phyloP scores from a whole-genome alignment of 2,329 filamentous ascomycete species.

The Fusarium sp. region DNA sequence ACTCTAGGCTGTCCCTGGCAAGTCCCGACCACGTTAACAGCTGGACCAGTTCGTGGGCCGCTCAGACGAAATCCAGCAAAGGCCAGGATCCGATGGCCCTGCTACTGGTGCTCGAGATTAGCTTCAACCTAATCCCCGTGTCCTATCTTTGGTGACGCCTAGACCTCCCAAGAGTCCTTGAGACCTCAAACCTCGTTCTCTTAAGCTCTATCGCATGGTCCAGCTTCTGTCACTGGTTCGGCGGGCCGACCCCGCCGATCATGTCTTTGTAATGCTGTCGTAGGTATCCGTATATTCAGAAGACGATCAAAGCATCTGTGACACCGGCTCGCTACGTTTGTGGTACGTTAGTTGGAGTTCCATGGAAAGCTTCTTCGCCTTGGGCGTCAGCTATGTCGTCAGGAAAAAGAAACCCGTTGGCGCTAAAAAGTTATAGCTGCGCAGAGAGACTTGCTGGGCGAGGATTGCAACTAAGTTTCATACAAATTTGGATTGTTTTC shows the following conservation, averaged over 20 bases:
- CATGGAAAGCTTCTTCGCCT: background rate
- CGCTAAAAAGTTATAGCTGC: background rate
- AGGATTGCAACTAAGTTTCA: background rate
- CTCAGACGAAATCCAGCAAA: too few species aligned
- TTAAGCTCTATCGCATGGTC: constrained; percentile 8
- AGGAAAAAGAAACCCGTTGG: constrained; percentile 3
- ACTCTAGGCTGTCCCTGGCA: constrained; percentile 30
- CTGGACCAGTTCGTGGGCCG: constrained; percentile 16
- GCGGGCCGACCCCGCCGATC: background rate
- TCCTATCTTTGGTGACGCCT: background rate
- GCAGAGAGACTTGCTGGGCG: background rate
- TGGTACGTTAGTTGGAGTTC: background rate
- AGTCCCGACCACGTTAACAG: constrained; percentile 25
- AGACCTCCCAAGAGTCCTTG: constrained; percentile 6
- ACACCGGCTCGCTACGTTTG: background rate
- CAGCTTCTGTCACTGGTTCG: constrained; percentile 10
- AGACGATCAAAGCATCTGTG: background rate
- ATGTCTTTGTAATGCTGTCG: background rate
- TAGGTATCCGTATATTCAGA: background rate
- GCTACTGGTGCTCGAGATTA: constrained; percentile 24
- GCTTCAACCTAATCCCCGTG: constrained; percentile 19
- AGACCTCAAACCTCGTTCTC: constrained; percentile 22
- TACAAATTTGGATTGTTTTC: background rate
- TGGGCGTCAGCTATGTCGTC: constrained; percentile 19
- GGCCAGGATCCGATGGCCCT: constrained; percentile 31